Conservation (phyloP, 1,139 yeast genomes). For the Diutina sp. region DNA sequence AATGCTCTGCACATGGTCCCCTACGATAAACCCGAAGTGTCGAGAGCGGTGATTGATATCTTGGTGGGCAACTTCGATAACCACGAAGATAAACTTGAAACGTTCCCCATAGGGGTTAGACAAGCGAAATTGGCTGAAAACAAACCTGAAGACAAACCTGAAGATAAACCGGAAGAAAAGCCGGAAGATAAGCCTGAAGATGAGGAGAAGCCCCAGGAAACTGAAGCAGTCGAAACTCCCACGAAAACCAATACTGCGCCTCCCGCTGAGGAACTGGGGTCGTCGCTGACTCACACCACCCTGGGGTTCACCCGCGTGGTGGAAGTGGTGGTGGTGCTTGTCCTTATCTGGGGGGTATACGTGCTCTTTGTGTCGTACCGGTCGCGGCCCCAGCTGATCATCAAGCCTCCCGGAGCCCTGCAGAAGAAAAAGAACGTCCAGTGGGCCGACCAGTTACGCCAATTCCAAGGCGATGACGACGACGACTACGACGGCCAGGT, state of each 20-base stretch:
- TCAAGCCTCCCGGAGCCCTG: conserved; percentile 12
- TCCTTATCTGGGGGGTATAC: conserved; percentile 32
- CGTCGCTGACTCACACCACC: neutral
- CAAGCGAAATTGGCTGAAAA: neutral
- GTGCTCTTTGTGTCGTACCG: conserved; percentile 23
- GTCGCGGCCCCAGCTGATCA: conserved; percentile 31
- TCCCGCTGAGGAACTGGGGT: neutral
- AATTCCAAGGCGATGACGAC: conserved; percentile 21
- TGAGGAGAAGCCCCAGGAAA: neutral
- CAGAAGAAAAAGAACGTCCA: conserved; percentile 40
- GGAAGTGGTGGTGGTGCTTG: conserved; percentile 26
- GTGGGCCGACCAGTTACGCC: conserved; percentile 42
- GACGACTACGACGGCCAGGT: conserved; percentile 9
- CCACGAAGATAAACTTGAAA: neutral
- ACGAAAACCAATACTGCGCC: neutral
- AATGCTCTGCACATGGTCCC: conserved; percentile 95
- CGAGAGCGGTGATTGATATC: neutral
- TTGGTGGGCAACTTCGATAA: neutral
- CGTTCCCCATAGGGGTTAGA: neutral
- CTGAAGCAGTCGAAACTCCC: neutral
- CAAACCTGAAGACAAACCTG: neutral
- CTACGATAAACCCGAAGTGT: conserved; percentile 48
- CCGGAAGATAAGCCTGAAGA: neutral
- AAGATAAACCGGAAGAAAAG: neutral
- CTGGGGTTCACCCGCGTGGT: conserved; percentile 14